Evolutionary conservation across 2,329 filamentous ascomycete genomes (phyloP).

Genomic region (Ampelomyces quisqualis): DNA sequence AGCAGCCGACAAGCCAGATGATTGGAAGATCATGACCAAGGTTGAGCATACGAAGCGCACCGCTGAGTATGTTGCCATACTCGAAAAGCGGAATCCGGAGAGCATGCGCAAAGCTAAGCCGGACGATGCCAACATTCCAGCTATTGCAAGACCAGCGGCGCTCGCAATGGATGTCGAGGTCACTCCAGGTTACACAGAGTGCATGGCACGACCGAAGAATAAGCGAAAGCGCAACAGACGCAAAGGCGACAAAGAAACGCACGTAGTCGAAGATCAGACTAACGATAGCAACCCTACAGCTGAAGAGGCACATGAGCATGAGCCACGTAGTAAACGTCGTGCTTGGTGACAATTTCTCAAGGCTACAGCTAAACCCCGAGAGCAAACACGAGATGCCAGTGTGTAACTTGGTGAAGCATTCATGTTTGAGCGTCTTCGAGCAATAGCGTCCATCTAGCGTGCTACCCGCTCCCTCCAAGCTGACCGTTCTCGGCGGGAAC

Average conservation of each 20-base stretch:
- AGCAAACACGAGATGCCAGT: no score
- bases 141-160: slow-evolving; percentile 21
- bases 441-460: no score
- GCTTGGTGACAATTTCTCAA: slow-evolving; percentile 9
- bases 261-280: slow-evolving; percentile 2
- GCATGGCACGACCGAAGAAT: slow-evolving; percentile 6
- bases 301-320: slow-evolving; percentile 6
- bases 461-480: slow-evolving; percentile 2
- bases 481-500: no score
- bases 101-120: slow-evolving; percentile 15
- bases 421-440: no score
- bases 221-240: slow-evolving; percentile 29
- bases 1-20: slow-evolving; percentile 24
- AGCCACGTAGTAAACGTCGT: slow-evolving; percentile 21
- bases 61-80: slow-evolving; percentile 32
- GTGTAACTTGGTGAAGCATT: no score
- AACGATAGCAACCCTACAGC: slow-evolving; percentile 8
- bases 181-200: slow-evolving; percentile 3
- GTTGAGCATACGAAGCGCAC: slow-evolving; percentile 36
- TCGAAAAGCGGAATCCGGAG: slow-evolving; percentile 23
- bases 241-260: slow-evolving; percentile 14
- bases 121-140: slow-evolving; percentile 13
- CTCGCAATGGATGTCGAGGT: slow-evolving; percentile 11
- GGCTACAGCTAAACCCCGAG: no score
- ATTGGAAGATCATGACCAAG: slow-evolving; percentile 43